Percentiles rank a stretch among this genome's conserved stretches.
Evolutionary conservation across 2,329 filamentous ascomycete genomes (phyloP).

Genomic region (Sporothrix protearum): DNA sequence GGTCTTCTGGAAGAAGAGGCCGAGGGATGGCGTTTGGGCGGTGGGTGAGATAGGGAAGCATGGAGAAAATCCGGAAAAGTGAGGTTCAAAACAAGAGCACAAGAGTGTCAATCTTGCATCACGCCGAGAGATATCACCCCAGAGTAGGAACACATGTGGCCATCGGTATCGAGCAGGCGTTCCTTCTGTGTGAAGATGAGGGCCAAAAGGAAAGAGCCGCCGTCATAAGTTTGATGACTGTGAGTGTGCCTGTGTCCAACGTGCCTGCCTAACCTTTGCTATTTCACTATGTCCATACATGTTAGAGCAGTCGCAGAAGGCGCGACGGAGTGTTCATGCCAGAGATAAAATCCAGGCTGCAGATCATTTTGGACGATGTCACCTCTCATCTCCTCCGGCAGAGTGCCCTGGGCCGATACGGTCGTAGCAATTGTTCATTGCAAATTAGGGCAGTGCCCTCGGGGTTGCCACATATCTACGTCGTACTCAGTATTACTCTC

Average conservation of each 20-base stretch:
- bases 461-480: background rate
- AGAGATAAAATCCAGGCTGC: background rate
- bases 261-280: background rate
- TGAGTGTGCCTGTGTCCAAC: background rate
- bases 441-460: background rate
- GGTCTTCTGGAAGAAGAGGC: slow-evolving; percentile 5
- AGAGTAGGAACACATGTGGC: background rate
- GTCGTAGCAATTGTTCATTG: background rate
- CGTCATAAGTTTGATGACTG: background rate
- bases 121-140: background rate
- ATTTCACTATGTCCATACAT: background rate
- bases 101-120: background rate
- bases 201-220: background rate
- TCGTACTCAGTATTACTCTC: background rate
- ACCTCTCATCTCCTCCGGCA: slow-evolving; percentile 8
- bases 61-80: background rate
- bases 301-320: background rate
- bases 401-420: background rate
- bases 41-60: background rate
- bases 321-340: background rate
- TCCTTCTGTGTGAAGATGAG: no score
- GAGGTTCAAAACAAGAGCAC: background rate
- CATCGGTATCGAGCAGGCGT: background rate
- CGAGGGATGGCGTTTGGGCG: background rate
- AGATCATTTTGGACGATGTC: slow-evolving; percentile 1